These are phyloP conservation scores for Alloteropsis semialata DNA, from an alignment of 176 grass and related monocot genomes.

Conservation along the genomic window DNA sequence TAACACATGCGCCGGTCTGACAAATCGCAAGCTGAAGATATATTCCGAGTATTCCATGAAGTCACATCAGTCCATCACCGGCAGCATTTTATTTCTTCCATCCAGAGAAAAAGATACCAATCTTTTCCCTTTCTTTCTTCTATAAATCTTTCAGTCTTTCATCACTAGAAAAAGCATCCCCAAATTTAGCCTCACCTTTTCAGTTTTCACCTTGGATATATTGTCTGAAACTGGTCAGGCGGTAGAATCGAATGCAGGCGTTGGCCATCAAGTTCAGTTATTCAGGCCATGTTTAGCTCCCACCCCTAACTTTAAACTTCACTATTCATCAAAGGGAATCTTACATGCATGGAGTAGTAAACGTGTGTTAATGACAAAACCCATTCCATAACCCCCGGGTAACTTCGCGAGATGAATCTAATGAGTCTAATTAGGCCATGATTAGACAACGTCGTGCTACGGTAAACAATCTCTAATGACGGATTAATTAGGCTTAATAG, in stretches of 20 bases:
- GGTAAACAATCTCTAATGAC: no score
- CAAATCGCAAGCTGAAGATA: neutral
- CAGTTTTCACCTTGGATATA: neutral
- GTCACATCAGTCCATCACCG: neutral
- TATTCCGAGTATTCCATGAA: neutral
- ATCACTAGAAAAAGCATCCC: neutral
- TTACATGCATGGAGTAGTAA: no score
- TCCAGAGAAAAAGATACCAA: neutral
- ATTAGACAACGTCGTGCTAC: no score
- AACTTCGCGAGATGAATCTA: no score
- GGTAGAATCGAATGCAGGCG: neutral
- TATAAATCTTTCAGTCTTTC: neutral
- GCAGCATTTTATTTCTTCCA: neutral
- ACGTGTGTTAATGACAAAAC: no score
- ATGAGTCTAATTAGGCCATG: no score
- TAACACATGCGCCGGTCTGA: constrained; percentile 32
- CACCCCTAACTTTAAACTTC: no score
- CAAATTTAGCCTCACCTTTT: neutral
- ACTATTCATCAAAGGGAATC: no score
- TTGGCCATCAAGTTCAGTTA: neutral
- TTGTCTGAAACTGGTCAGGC: neutral
- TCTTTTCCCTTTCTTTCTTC: neutral
- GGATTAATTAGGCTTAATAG: no score
- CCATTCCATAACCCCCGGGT: no score
- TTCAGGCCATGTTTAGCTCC: no score